Percentiles rank a stretch among this genome's conserved stretches.
Evolutionary conservation across 2,329 filamentous ascomycete genomes (phyloP).

Genomic region (Pseudogymnoascus pannorum): DNA sequence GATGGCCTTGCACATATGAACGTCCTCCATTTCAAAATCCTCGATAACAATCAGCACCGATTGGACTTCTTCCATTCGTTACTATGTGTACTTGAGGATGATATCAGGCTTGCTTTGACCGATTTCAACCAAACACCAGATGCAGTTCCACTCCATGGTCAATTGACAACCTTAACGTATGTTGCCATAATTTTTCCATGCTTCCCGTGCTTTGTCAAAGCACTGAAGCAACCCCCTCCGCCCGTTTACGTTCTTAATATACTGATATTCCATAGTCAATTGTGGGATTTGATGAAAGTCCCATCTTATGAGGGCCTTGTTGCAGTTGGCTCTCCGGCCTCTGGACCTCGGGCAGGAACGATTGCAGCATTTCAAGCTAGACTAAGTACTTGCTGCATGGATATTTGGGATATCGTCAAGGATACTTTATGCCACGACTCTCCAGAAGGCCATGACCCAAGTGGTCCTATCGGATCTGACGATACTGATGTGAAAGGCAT

Average conservation of each 20-base stretch:
- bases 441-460: slow-evolving; percentile 77
- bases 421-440: slow-evolving; percentile 86
- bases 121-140: slow-evolving; percentile 62
- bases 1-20: slow-evolving; percentile 80
- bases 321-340: slow-evolving; percentile 13
- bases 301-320: slow-evolving; percentile 8
- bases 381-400: slow-evolving; percentile 52
- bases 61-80: slow-evolving; percentile 49
- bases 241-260: neutral
- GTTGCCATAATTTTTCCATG: slow-evolving; percentile 15
- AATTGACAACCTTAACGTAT: slow-evolving; percentile 59
- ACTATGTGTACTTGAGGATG: slow-evolving; percentile 54
- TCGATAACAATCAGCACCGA: slow-evolving; percentile 36
- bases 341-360: neutral
- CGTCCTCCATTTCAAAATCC: slow-evolving; percentile 59
- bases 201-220: neutral
- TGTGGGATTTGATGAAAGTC: slow-evolving; percentile 9
- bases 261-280: slow-evolving; percentile 2
- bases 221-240: neutral
- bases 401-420: slow-evolving; percentile 71
- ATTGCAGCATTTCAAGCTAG: slow-evolving; percentile 37
- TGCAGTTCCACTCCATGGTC: slow-evolving; percentile 60
- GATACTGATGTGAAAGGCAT: slow-evolving; percentile 79
- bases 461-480: slow-evolving; percentile 65
- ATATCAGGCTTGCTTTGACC: slow-evolving; percentile 53